Base-by-base conservation (phyloP, 352 stramenopile species). In the Pythium biforme region DNA sequence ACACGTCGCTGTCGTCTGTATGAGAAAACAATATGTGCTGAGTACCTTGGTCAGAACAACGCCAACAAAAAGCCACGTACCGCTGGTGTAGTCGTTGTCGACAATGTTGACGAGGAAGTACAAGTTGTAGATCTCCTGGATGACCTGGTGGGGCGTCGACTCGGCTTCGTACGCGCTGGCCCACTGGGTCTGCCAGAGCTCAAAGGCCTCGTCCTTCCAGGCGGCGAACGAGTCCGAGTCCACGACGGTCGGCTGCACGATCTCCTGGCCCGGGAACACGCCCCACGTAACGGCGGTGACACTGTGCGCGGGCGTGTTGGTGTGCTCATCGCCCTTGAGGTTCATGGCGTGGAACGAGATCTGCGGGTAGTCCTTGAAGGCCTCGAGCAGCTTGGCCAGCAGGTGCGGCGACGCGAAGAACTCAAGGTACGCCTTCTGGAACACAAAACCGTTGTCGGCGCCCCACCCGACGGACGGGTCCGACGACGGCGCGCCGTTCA, bases 391-490 rank as follows among this genome's bases (percentile, higher is more conserved):
- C 55, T 90, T 79, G 17, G 70, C 68, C 19, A 95, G 78, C 62
- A 93, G 79, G 15, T 72, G 70, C 22, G 95, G 96, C 29, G 87
- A 95, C 25, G 91, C 86, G 73, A 99, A 99, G 74, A 97, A 99
- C 79, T 99, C 97, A 55, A 98, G 90, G 77, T 99, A 99, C 8
- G 95, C 96, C 82, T 99, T 99, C 81, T 99, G 97, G 80, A 99
- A 99, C 27, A 99, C 95, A 54, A 96, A 89, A 23, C 97, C 97
- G 53, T 96, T 86, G 49, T 88, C 76, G 17, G 95, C 93, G 63
- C 97, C 96, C 97, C 97, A 99, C 34, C 97, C 97, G 70, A 99
- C 97, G 31, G 75, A 79, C 41, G 81, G 73, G 37, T 99, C 86
- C 23, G 79, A 86, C 23, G 90, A 98, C 22, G 81, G 74, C 62